Evolutionary conservation across 345 rosid genomes (phyloP), one percentile per base, ranked within the genome.

Genomic region (Sisymbrium altissimum): DNA sequence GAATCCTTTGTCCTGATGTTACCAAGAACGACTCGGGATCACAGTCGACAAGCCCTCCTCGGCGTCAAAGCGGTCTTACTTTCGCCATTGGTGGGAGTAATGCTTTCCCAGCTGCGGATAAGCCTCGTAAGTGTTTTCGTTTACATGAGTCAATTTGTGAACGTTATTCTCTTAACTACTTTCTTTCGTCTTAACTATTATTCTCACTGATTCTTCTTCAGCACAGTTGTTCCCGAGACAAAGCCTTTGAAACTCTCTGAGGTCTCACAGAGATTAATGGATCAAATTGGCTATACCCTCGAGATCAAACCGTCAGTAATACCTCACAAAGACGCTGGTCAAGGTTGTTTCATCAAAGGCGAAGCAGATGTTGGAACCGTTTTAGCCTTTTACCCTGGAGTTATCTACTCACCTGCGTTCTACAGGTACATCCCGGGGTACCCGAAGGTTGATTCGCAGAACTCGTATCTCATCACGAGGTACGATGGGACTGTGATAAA

Each of bases 401-500:
- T 91, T 9, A 81, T 92, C 33, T 88, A 87, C 78, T 81, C 85
- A 44, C 96, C 97, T 14, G 90, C 96, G 39, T 83, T 82, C 84
- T 95, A 92, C 72, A 86, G 87, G 2, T 85, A 85, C 63, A 92
- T 95, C 77, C 97, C 97, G 5, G 97, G 97, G 45, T 90, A 92
- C 71, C 97, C 97, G 1, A 80, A 87, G 70, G 92, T 90, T 70
- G 88, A 92, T 78, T 84, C 84, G 8, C 87, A 82, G 46, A 95
- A 95, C 76, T 84, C 92, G 1, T 92, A 92, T 79, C 71, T 94
- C 79, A 92, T 94, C 81, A 89, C 97, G 2, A 86, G 97, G 79
- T 94, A 94, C 76, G 99, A 94, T 71, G 96, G 92, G 13, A 85
- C 86, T 14, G 96, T 92, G 59, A 90, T 95, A 77, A 87, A 92